A percentile compares a stretch with the other conserved stretches of the same genome.
These are phyloP conservation scores for Kurtzmaniella natalensis DNA, from an alignment of 1,139 yeast genomes.

Conservation along the genomic window DNA sequence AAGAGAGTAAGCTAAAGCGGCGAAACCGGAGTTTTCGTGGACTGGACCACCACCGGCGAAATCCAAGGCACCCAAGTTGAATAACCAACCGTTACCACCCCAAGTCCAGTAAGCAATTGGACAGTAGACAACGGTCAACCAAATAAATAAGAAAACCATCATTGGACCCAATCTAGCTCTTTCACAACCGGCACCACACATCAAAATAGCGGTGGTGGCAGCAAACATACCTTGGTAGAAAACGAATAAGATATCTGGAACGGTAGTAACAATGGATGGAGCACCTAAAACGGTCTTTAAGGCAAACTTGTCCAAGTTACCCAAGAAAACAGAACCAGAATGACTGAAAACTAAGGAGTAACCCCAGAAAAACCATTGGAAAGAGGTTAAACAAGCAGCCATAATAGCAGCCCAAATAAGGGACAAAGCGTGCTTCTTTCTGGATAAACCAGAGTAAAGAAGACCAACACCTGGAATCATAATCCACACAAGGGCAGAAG, in stretches of 20 bases:
- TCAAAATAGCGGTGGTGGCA: slow-evolving; percentile 81
- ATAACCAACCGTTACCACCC: slow-evolving; percentile 91
- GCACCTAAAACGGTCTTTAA: slow-evolving; percentile 78
- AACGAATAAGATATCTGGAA: slow-evolving; percentile 86
- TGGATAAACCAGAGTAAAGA: slow-evolving; percentile 82
- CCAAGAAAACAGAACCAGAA: slow-evolving; percentile 66
- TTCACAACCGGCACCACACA: slow-evolving; percentile 97
- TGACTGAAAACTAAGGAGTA: slow-evolving; percentile 83
- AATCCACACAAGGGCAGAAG: slow-evolving; percentile 80
- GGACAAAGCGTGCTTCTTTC: slow-evolving; percentile 90
- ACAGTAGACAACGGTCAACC: slow-evolving; percentile 96
- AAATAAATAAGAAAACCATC: slow-evolving; percentile 88
- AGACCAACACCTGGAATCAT: slow-evolving; percentile 95
- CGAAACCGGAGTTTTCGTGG: slow-evolving; percentile 90
- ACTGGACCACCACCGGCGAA: slow-evolving; percentile 99
- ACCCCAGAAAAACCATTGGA: slow-evolving; percentile 99
- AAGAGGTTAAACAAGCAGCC: slow-evolving; percentile 74
- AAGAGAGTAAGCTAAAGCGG: slow-evolving; percentile 90
- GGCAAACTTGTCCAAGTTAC: slow-evolving; percentile 75
- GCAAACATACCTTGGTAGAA: slow-evolving; percentile 97
- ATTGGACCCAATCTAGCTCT: slow-evolving; percentile 95
- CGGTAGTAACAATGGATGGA: slow-evolving; percentile 59
- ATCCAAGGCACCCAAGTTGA: slow-evolving; percentile 77
- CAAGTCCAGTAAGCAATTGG: slow-evolving; percentile 97
- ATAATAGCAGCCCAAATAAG: slow-evolving; percentile 91